Evolutionary conservation across 1,284 basidiomycete genomes (phyloP), one percentile per base, ranked within the genome.

Genomic region (Trichosporon faecale): DNA sequence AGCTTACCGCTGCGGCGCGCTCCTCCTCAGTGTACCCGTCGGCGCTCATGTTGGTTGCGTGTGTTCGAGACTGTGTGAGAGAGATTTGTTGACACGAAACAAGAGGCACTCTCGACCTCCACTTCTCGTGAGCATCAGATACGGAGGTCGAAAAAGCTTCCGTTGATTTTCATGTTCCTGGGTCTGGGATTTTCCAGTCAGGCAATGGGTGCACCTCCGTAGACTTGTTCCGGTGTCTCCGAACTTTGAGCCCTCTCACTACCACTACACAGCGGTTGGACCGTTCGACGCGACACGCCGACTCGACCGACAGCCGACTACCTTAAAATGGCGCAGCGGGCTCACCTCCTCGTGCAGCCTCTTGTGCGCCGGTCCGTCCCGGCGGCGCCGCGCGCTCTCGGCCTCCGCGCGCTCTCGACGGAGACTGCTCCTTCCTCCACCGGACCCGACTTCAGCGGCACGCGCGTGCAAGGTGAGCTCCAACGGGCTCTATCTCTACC

Each of bases 1-100:
- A 23, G 40, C 68, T 70, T 49, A 72, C 71, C 18, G 71, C 71
- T 37, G 71, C 71, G 14, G 31, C 44, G 8, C 68, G 66, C 35
- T 70, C 46, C 31, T 72, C 71, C 25, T 70, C 68, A 3, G 66
- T 72, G 49, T 65, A 72, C 4, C 44, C 57, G 35, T 64, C 63
- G 3, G 35, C 35, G 63, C 63, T 64, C 63, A 64, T 64, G 23
- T 25, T 11, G 37, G n/a, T 8, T 23, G 7, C 2, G 27, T 33
- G 18, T 31, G 21, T n/a, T 25, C 21, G 33, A 16, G 2, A 37
- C 21, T 16, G 1, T 5, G 12, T 18, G 31, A 29, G 35, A 29
- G 35, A 44, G 37, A 64, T 40, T 61, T 37, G 63, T 40, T 40
- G 63, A 64, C 35, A 64, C 33, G 14, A 25, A 18, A 12, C 33